Conservation (phyloP, 305 asterid genomes). For the Rubia peregrina region DNA sequence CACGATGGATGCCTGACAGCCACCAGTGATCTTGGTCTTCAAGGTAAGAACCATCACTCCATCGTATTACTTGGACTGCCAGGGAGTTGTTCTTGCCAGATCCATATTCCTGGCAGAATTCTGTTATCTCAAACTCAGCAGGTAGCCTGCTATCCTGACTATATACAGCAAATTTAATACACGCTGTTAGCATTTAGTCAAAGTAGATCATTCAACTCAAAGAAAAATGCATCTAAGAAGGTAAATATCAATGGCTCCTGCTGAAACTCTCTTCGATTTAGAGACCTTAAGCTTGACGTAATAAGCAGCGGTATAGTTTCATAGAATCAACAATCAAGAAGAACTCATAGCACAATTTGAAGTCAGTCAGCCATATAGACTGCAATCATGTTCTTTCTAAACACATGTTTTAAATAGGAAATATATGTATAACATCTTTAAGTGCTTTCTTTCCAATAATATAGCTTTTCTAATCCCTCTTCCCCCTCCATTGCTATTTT, state of each 20-base stretch:
- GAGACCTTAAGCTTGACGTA: conserved; percentile 2
- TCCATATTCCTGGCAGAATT: conserved; percentile 72
- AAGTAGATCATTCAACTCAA: neutral
- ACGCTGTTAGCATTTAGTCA: conserved; percentile 5
- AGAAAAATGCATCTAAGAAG: neutral
- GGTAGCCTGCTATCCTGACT: conserved; percentile 99
- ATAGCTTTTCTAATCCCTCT: neutral
- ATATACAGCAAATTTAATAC: conserved; percentile 23
- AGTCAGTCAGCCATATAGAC: neutral
- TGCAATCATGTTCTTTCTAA: neutral
- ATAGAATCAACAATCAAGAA: neutral
- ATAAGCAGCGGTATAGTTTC: neutral
- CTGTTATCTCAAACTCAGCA: conserved; percentile 96
- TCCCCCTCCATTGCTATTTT: neutral
- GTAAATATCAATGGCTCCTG: neutral
- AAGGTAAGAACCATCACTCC: conserved; percentile 97
- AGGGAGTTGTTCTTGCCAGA: conserved; percentile 61
- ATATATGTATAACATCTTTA: neutral
- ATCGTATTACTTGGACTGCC: conserved; percentile 94
- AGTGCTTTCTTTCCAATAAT: neutral
- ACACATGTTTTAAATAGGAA: neutral
- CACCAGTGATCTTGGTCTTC: conserved; percentile 99
- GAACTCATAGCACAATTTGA: neutral
- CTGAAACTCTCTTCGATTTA: neutral
- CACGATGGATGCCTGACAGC: conserved; percentile 98